A percentile compares a stretch with the other conserved stretches of the same genome.
These are phyloP conservation scores for Mycena vitilis DNA, from an alignment of 768 basidiomycete species.

Conservation along the genomic window DNA sequence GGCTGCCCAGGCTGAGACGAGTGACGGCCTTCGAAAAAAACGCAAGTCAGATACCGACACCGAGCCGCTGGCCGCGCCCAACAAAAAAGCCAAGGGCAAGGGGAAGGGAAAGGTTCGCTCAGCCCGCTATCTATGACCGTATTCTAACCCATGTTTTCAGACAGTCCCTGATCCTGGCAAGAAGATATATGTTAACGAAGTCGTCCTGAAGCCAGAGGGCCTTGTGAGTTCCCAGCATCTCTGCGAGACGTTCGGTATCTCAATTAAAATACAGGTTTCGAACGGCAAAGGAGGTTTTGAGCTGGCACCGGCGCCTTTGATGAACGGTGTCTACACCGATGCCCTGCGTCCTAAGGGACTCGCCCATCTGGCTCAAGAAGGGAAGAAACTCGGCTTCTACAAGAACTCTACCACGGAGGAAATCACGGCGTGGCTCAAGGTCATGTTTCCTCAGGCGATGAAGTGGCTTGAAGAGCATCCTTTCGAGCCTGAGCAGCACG, in stretches of 20 bases:
- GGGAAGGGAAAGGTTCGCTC: neutral
- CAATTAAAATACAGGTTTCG: neutral
- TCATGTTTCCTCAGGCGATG: neutral
- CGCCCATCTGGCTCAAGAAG: neutral
- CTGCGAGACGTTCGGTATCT: neutral
- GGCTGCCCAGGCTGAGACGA: neutral
- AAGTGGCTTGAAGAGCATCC: neutral
- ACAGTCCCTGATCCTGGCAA: neutral
- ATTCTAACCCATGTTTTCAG: neutral
- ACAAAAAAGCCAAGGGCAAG: neutral
- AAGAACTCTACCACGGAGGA: neutral
- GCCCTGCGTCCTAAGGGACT: neutral
- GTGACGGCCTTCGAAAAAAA: neutral
- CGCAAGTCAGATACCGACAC: constrained; percentile 1
- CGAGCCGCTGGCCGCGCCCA: neutral
- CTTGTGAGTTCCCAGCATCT: neutral
- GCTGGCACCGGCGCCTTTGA: neutral
- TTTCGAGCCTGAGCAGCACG: neutral
- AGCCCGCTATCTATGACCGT: neutral
- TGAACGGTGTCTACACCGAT: neutral
- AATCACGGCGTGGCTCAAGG: neutral
- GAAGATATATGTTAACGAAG: neutral
- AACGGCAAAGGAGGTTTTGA: neutral
- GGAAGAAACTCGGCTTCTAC: neutral
- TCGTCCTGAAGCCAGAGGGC: neutral